These are phyloP conservation scores for Geotrichum fermentans DNA, from an alignment of 1,139 yeast genomes.

Conservation along the genomic window DNA sequence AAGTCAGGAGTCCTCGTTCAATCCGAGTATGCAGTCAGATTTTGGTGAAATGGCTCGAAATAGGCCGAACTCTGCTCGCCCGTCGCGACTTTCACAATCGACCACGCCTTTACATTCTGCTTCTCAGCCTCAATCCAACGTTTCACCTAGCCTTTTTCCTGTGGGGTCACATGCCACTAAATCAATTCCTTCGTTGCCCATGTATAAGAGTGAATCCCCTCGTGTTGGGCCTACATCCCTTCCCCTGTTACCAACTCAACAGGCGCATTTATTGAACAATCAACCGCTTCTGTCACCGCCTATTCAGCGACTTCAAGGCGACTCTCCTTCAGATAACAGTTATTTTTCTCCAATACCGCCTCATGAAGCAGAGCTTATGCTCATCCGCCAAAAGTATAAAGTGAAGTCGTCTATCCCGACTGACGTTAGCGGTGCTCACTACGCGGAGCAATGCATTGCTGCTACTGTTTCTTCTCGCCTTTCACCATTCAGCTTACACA, in stretches of 20 bases:
- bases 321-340: slow-evolving; percentile 15
- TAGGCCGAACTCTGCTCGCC: slow-evolving; percentile 2
- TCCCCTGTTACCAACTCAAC: slow-evolving; percentile 9
- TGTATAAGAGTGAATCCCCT: slow-evolving; percentile 7
- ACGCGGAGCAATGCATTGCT: slow-evolving; percentile 41
- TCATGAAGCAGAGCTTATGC: slow-evolving; percentile 21
- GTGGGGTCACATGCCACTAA: slow-evolving; percentile 9
- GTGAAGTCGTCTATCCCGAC: slow-evolving; percentile 41
- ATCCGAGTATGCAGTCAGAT: not conserved
- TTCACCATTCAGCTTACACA: slow-evolving; percentile 38
- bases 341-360: slow-evolving; percentile 19
- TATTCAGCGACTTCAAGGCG: slow-evolving; percentile 10
- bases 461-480: slow-evolving; percentile 43
- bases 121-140: slow-evolving; percentile 7
- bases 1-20: not conserved
- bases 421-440: slow-evolving; percentile 36
- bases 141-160: slow-evolving; percentile 14
- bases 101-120: slow-evolving; percentile 5
- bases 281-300: slow-evolving; percentile 19
- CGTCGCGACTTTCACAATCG: slow-evolving; percentile 7
- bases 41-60: slow-evolving; percentile 5
- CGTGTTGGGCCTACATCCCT: slow-evolving; percentile 2
- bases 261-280: slow-evolving; percentile 11
- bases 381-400: slow-evolving; percentile 34
- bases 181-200: not conserved